Base-by-base conservation (phyloP, 2,329 filamentous ascomycete genomes). In the Cryphonectria naterciae region DNA sequence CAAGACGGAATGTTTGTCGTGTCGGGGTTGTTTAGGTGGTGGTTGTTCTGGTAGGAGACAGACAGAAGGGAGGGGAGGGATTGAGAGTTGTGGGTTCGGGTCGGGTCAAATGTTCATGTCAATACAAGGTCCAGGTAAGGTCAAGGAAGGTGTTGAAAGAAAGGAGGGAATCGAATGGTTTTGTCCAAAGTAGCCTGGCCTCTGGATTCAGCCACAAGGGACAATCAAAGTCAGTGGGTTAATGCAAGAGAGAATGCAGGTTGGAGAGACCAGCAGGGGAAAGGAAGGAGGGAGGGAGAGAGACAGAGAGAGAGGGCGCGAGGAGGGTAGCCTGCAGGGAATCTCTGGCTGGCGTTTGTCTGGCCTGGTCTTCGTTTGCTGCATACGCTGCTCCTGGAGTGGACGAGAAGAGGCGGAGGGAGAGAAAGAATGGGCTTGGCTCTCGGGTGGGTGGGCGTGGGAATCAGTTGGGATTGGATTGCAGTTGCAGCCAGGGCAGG, bases 131-230 rank as follows among this genome's bases (percentile, higher is more conserved):
- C 17, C 46, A n/a, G 7, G 65, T 65, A 65, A 65, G 62, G 70
- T 65, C 68, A 70, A 60, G 32, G 43, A 32, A 65, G 65, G 71
- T 22, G 41, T 65, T 56, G 61, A 72, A 68, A 65, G 71, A 72
- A 66, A 70, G 71, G 65, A 70, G 65, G 71, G 71, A 72, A 72
- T 70, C 46, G 71, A 72, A 72, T 62, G 67, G 58, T 35, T 56
- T 68, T 60, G 63, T 65, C 43, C 46, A 49, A 43, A 28, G 43
- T 39, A 67, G 63, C 22, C 63, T 41, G 41, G 49, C 63, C 65
- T n/a, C 19, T 11, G 37, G 28, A 28, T 28, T 65, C 63, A 65
- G 41, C 63, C 43, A 32, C 37, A 25, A 35, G 35, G 13, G 63
- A 32, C 43, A 65, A n/a, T 15, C 19, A 62, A 25, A 60, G 56